Conservation (phyloP, 2,329 filamentous ascomycete species). For the Cercospora sp. region DNA sequence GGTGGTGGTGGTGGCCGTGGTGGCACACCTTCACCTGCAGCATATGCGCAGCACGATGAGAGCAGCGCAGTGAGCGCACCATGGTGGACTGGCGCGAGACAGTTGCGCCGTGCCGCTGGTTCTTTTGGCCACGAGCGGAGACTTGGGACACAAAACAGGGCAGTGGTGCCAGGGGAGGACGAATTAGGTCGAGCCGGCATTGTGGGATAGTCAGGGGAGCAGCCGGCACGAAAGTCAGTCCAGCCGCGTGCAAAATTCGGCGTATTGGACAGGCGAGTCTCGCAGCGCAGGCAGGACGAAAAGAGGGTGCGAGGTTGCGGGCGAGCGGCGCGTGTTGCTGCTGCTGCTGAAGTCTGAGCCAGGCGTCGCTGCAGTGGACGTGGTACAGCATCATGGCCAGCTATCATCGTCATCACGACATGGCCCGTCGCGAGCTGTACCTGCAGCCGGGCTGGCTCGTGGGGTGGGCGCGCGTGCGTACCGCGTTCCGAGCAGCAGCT, state of each 20-base stretch:
- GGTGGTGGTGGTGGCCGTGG: neutral
- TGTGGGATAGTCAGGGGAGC: slow-evolving; percentile 3
- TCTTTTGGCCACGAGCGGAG: slow-evolving; percentile 1
- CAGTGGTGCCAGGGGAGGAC: neutral
- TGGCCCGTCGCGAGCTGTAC: neutral
- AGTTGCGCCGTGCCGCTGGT: slow-evolving; percentile 1
- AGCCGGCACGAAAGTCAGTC: neutral
- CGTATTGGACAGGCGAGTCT: neutral
- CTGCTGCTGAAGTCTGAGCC: neutral
- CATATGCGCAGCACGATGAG: neutral
- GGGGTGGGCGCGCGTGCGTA: slow-evolving; percentile 1
- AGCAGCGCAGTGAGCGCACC: neutral
- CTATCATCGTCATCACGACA: neutral
- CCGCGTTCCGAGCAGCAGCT: neutral
- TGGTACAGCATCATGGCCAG: neutral
- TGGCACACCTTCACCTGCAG: neutral
- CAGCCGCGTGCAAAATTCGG: neutral
- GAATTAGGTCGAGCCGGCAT: neutral
- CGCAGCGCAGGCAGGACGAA: neutral
- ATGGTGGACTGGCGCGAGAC: neutral
- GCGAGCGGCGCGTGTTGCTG: neutral
- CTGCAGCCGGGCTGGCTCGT: neutral
- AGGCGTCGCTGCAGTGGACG: neutral
- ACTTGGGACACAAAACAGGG: neutral
- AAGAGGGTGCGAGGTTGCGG: neutral